Evolutionary conservation across 2,329 filamentous ascomycete species (phyloP).

Genomic region (Diplodia intermedia): DNA sequence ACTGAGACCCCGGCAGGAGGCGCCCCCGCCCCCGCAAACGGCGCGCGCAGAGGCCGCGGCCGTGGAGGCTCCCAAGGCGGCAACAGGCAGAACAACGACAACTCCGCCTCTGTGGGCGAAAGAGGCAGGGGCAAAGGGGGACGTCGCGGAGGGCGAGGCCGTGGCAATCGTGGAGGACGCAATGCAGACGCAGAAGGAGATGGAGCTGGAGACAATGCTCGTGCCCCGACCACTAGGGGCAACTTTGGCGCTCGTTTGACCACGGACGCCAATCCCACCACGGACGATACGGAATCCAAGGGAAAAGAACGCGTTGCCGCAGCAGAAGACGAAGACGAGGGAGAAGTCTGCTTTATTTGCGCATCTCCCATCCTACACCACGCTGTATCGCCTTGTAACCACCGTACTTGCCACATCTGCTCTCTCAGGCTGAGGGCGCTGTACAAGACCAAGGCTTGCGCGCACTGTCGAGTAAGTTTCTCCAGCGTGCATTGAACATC

Average conservation of each 20-base stretch:
- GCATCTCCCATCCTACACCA: constrained; percentile 88
- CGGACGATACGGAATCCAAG: neutral
- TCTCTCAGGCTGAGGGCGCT: constrained; percentile 87
- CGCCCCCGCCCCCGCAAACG: neutral
- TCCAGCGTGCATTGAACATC: neutral
- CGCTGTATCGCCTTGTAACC: constrained; percentile 91
- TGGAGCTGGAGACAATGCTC: neutral
- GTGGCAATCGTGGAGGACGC: constrained; percentile 30
- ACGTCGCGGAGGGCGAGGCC: constrained; percentile 31
- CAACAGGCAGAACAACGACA: constrained; percentile 14
- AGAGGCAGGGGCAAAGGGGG: constrained; percentile 23
- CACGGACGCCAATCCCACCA: neutral
- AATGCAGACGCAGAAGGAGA: neutral
- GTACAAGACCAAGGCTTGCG: constrained; percentile 95
- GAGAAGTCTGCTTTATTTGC: constrained; percentile 96
- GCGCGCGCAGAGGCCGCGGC: constrained; percentile 26
- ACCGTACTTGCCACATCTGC: constrained; percentile 96
- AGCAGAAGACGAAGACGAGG: constrained; percentile 58
- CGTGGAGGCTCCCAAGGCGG: constrained; percentile 22
- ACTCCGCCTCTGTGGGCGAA: constrained; percentile 2
- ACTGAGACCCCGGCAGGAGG: constrained; percentile 11
- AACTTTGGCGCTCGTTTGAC: constrained; percentile 27
- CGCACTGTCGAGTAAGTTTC: constrained; percentile 83
- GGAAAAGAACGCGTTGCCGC: constrained; percentile 14
- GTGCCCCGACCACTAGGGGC: constrained; percentile 2